Base-by-base conservation (phyloP, 2,329 filamentous ascomycete species). In the Chrysoporthe cubensis region DNA sequence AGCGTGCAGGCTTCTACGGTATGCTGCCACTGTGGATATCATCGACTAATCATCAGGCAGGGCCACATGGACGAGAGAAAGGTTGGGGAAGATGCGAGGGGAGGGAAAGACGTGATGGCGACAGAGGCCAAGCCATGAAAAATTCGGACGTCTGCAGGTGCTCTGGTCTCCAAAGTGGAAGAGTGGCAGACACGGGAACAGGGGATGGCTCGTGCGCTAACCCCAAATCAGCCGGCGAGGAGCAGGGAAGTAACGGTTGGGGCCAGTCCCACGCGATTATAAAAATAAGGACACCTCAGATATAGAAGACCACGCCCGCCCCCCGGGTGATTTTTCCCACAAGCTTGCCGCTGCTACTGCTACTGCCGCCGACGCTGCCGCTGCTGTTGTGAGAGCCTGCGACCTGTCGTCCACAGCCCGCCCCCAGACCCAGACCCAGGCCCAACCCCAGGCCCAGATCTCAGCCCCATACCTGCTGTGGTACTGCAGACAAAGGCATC, bases 221-320 rank as follows among this genome's bases (percentile, higher is more conserved):
- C 48, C 65, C 62, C 40, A 52, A 57, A 62, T 52, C 46, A 69
- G 66, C 37, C 40, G 37, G 43, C 40, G 56, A 42, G 46, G 64
- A 62, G 54, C 67, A 69, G 57, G 64, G 64, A 65, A 65, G 64
- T 54, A 60, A 65, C 64, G 56, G 46, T 65, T 65, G 64, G 64
- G 64, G 64, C 56, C 46, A 63, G 67, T 48, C 54, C 67, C 62
- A 62, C 64, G 60, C 56, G 67, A 66, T 65, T 69, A 69, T 69
- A 66, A 66, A 69, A 69, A 69, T 62, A 69, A 64, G 63, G 62
- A 62, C 59, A 63, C 67, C 67, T 69, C 56, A 65, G 67, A 69
- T 69, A 69, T 66, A 61, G 65, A 66, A 69, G 67, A 64, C 57
- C 67, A 65, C 62, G 64, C 67, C 65, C 62, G 64, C 67, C 64